Evolutionary conservation across 2,329 filamentous ascomycete genomes (phyloP), one percentile per base, ranked within the genome.

Genomic region (Beauveria sp.): DNA sequence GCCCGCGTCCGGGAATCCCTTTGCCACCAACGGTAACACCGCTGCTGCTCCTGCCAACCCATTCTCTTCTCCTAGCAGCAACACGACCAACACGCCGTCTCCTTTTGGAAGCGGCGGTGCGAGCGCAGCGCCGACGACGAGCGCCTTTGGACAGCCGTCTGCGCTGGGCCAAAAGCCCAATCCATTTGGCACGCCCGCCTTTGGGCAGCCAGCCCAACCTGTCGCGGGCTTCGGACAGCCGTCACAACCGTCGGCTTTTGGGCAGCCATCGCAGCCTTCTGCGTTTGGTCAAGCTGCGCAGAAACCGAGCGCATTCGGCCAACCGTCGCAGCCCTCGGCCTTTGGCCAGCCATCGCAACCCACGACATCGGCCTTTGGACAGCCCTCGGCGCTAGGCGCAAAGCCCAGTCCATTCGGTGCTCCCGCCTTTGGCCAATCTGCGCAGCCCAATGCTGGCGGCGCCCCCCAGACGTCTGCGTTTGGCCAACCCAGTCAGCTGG

Each of bases 141-240:
- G 70, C 61, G 69, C 74, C 3, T 84, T 84, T 64, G 74, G 77
- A 12, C 73, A 78, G 45, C 66, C 75, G 16, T 72, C 77, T 57
- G 68, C 69, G 3, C 62, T 72, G 1, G 72, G 69, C 9, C 64
- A 61, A 34, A 67, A 65, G 53, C 64, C 65, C 3, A 75, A 68
- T 62, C 66, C 70, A 0, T 73, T 72, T 43, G 70, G 69, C 18
- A 20, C 42, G 20, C 61, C 61, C 9, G 66, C 73, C 2, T 78
- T 78, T 56, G 76, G 72, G 6, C 71, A 76, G 59, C 66, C 74
- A 12, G 59, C 64, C 5, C 40, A 51, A 12, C 60, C 61, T 1
- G 30, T 61, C n/a, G 8, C 57, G 3, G 57, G 45, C 5, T 71
- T 73, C 56, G 70, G 69, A 8, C 69, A 70, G 51, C 64, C 65